These are phyloP conservation scores for Phellinidium pouzarii DNA, from an alignment of 1,284 basidiomycete genomes.

Conservation along the genomic window DNA sequence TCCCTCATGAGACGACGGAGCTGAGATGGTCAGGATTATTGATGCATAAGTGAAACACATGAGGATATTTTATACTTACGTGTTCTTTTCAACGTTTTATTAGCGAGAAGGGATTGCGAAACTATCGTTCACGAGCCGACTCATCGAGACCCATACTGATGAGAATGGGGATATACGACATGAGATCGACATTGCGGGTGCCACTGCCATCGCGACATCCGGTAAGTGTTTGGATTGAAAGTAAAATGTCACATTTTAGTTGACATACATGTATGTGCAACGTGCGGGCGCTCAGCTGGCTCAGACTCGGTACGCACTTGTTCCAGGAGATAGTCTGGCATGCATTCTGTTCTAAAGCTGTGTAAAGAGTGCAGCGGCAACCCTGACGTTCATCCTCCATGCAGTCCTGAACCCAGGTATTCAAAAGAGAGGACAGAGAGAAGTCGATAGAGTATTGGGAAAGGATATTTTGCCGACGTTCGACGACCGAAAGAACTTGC, in stretches of 20 bases:
- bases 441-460: conserved; percentile 29
- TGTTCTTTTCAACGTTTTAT: neutral
- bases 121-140: conserved; percentile 27
- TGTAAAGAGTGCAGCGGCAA: conserved; percentile 22
- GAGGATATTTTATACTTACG: neutral
- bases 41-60: too few relatives aligned
- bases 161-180: conserved; percentile 36
- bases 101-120: neutral
- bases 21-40: neutral
- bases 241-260: neutral
- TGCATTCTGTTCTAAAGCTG: too few relatives aligned
- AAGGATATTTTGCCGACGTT: conserved; percentile 28
- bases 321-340: too few relatives aligned
- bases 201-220: neutral
- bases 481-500: conserved; percentile 27
- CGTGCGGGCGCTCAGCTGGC: neutral
- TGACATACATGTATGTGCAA: neutral
- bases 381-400: conserved; percentile 24
- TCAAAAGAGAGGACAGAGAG: conserved; percentile 27
- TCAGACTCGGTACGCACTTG: conserved; percentile 35
- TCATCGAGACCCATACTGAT: conserved; percentile 36
- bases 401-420: conserved; percentile 25
- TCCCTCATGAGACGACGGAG: neutral
- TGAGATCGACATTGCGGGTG: conserved; percentile 36
- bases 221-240: neutral